Evolutionary conservation across 192 early-diverging fungal genomes (phyloP).

Genomic region (Obelidium mucronatum): DNA sequence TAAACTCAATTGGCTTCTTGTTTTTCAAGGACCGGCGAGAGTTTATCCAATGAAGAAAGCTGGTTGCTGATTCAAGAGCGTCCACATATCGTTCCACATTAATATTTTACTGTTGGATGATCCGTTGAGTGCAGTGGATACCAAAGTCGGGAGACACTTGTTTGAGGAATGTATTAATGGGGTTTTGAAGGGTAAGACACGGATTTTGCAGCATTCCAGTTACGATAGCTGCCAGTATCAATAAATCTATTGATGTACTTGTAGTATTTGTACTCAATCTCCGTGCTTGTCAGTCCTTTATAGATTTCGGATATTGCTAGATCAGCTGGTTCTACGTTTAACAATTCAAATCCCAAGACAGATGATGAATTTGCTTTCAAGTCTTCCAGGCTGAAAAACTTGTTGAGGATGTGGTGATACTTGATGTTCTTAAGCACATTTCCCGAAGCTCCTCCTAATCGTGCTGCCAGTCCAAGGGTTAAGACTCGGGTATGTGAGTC

Average conservation of each 20-base stretch:
- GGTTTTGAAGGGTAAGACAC: too few relatives aligned
- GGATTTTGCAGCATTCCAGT: too few relatives aligned
- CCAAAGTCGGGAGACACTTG: not conserved
- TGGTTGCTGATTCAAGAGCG: not conserved
- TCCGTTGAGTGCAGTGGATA: too few relatives aligned
- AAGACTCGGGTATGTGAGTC: slow-evolving; percentile 11
- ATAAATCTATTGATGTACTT: not conserved
- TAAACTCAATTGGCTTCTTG: not conserved
- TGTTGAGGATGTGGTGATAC: not conserved
- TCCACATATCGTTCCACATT: not conserved
- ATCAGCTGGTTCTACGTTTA: not conserved
- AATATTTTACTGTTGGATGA: too few relatives aligned
- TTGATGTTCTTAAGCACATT: not conserved
- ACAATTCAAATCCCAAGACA: too few relatives aligned
- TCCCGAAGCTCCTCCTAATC: not conserved
- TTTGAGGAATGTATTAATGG: not conserved
- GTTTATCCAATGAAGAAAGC: not conserved
- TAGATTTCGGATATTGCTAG: too few relatives aligned
- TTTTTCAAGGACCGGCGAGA: not conserved
- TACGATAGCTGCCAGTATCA: not conserved
- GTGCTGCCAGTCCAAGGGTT: not conserved
- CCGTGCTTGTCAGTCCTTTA: too few relatives aligned
- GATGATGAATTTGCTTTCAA: too few relatives aligned
- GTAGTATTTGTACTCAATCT: not conserved
- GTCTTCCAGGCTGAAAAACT: not conserved